phyloP scores from a whole-genome alignment of 805 yeast genomes.

The Candida palmyrensis region DNA sequence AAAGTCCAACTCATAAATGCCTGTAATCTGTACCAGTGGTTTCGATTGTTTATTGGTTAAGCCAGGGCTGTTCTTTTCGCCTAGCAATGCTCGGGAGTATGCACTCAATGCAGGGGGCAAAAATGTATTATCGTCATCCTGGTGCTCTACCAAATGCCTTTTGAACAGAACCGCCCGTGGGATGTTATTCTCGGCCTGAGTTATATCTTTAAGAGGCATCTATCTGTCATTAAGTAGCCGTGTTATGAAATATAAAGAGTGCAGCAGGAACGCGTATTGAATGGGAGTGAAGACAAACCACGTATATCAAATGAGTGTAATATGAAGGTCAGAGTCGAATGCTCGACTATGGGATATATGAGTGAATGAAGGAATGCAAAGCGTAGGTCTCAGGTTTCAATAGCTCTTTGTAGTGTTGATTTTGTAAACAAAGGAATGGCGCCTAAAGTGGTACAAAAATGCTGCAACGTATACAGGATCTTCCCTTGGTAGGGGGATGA shows the following conservation, averaged over 20 bases:
- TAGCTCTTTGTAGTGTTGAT: not conserved
- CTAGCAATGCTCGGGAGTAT: conserved; percentile 50
- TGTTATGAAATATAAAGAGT: no score
- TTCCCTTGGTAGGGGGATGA: no score
- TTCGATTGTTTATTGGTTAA: conserved; percentile 4
- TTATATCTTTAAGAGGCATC: conserved; percentile 11
- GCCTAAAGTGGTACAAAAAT: no score
- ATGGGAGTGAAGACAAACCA: no score
- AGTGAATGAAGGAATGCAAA: no score
- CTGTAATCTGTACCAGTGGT: conserved; percentile 15
- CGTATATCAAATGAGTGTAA: no score
- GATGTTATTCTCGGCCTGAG: conserved; percentile 5
- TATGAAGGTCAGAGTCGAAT: no score
- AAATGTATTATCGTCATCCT: conserved; percentile 43
- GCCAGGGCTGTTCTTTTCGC: conserved; percentile 21
- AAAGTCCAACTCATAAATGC: conserved; percentile 28
- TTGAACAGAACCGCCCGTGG: conserved; percentile 5
- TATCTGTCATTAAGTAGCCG: not conserved
- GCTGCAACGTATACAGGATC: no score
- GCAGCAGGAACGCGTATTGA: no score
- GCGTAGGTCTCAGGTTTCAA: no score
- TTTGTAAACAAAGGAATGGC: conserved; percentile 1
- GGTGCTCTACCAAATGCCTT: conserved; percentile 8
- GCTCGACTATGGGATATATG: no score
- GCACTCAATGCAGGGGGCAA: conserved; percentile 58